Evolutionary conservation across 768 basidiomycete genomes (phyloP), one percentile per base, ranked within the genome.

Genomic region (Crassisporium funariophilum): DNA sequence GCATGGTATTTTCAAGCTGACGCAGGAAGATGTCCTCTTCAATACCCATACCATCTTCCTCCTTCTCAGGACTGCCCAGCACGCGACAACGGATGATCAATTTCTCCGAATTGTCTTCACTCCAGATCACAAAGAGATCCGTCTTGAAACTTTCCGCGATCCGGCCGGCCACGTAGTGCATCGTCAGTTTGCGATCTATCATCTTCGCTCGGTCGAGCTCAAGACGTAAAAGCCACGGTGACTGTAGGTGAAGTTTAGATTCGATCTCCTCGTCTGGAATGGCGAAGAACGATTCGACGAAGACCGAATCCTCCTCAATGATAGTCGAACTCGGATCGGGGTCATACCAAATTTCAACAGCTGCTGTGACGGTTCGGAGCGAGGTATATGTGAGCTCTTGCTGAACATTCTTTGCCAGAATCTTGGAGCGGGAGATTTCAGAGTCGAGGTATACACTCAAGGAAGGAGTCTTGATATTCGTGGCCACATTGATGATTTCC

Each of bases 401-500:
- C 57, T 93, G 86, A 1, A 98, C 91, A 21, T 82, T 83, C 74
- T 95, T 95, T 24, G 95, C 91, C 23, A 81, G 64, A 13, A 71
- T 64, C 10, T 76, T 68, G 45, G 84, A 83, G 11, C 53, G 54
- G 3, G 88, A 81, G 25, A 88, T 81, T 34, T 84, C 81, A 0
- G 85, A 77, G 15, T 86, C 78, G 40, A 98, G 79, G 65, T 92
- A 95, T 35, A 99, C 92, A 19, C 85, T 87, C n/a, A 97, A 78
- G 0, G 93, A 95, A 0, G 97, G 97, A 0, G 97, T 99, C 72
- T 98, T 97, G 79, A 98, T 97, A 64, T 98, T 95, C 15, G 88
- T 90, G 0, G 97, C 97, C 49, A 98, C 95, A 61, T 99, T 99
- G 73, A 99, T 98, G 57, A 98, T 98, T 70, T 98, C 97, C 74